phyloP scores from a whole-genome alignment of 805 yeast genomes.

The Yarrowia keelungensis region DNA sequence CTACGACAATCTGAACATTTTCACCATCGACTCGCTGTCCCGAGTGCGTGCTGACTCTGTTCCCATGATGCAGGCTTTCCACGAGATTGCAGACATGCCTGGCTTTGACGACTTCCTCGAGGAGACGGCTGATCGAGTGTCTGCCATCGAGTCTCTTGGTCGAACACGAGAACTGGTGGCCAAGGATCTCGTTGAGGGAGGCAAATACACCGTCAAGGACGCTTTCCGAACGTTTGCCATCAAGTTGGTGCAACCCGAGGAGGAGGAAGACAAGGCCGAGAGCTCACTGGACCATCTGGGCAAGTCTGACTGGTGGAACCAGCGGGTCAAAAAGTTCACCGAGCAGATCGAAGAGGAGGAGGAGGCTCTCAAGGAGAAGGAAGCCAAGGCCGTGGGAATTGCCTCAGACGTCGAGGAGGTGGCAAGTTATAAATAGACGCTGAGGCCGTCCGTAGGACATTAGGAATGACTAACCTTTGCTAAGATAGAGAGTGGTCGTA shows the following conservation, averaged over 20 bases:
- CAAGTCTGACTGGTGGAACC: constrained; percentile 43
- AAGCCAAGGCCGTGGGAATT: constrained; percentile 1
- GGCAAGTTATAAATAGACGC: not conserved
- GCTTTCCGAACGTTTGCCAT: constrained; percentile 17
- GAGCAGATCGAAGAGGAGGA: constrained; percentile 23
- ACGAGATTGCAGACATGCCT: constrained; percentile 74
- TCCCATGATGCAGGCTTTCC: constrained; percentile 89
- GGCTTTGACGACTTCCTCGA: constrained; percentile 71
- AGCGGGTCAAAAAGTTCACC: constrained; percentile 41
- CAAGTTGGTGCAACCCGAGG: constrained; percentile 40
- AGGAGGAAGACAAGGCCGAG: constrained; percentile 45
- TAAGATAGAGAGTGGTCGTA: no score
- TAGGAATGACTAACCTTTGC: not conserved
- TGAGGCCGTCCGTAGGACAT: not conserved
- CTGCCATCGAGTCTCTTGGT: constrained; percentile 76
- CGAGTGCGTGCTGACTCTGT: constrained; percentile 79
- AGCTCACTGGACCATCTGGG: constrained; percentile 41
- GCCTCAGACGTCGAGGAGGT: not conserved
- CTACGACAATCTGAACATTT: constrained; percentile 77
- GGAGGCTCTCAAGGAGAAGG: constrained; percentile 17
- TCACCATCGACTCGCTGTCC: constrained; percentile 77
- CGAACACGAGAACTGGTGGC: constrained; percentile 78
- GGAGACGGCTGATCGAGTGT: constrained; percentile 71
- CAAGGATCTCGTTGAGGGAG: constrained; percentile 64
- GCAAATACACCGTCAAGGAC: constrained; percentile 43